phyloP scores from a whole-genome alignment of 306 rosid species.

The Pterocarpus macrocarpus region DNA sequence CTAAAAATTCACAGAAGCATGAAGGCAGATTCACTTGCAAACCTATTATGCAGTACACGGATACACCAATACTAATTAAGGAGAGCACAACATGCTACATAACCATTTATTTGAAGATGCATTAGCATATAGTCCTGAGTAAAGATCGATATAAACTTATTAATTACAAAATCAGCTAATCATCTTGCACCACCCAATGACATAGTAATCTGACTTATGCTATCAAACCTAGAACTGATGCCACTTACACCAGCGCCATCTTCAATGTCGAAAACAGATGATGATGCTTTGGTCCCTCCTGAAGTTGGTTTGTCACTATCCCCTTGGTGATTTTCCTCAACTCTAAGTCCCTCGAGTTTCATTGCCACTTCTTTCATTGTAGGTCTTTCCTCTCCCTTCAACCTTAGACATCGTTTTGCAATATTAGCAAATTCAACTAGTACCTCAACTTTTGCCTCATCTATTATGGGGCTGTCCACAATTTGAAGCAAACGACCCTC shows the following conservation, averaged over 20 bases:
- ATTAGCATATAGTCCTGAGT: not conserved
- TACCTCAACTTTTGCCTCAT: conserved; percentile 37
- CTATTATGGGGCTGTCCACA: conserved; percentile 38
- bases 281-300: conserved; percentile 9
- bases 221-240: not conserved
- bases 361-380: conserved; percentile 59
- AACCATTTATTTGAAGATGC: not conserved
- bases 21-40: too few species aligned
- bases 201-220: not conserved
- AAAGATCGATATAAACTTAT: too few species aligned
- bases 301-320: not conserved
- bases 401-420: conserved; percentile 40
- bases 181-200: conserved; percentile 42
- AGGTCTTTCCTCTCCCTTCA: conserved; percentile 57
- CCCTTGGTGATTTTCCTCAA: conserved; percentile 30
- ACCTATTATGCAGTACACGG: too few species aligned
- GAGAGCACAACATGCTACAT: not conserved
- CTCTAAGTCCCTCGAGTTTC: conserved; percentile 53
- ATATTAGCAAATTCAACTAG: conserved; percentile 48
- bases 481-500: conserved; percentile 44
- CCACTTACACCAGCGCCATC: conserved; percentile 1
- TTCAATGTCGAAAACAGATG: not conserved
- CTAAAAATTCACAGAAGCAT: too few species aligned
- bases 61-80: not conserved
- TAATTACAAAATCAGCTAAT: not conserved